Evolutionary conservation across 2,329 filamentous ascomycete species (phyloP), one percentile per base, ranked within the genome.

Genomic region (Penicillium sclerotiorum): DNA sequence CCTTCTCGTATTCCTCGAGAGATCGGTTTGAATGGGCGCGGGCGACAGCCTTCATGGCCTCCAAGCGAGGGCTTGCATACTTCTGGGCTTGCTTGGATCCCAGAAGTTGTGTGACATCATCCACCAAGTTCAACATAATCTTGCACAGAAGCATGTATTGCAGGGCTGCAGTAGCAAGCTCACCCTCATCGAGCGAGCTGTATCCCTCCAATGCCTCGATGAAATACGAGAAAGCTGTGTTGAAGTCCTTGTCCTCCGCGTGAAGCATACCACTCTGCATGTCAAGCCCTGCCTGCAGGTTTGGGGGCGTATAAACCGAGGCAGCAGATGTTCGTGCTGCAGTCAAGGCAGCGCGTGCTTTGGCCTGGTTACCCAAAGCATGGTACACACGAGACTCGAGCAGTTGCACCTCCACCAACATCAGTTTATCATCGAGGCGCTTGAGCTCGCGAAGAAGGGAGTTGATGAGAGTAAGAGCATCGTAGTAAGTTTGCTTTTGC

Each of bases 131-230:
- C 62, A 99, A 82, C 95, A 99, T 99, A 73, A 99, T 94, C 80
- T 99, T 99, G 85, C 94, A 97, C 28, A 99, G 86, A 47, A 99
- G 84, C 94, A 99, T 99, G 80, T 99, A 99, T 79, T 99, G 94
- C 59, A 99, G 80, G 9, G 94, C 91, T 11, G 93, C 90, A n/a
- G 93, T 95, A n/a, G 95, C 94, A 75, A 92, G 91, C 57, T 81
- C 77, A 32, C 86, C 78, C 69, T 96, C 91, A 61, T 99, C 94
- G 72, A 95, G 91, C 39, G 87, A 87, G 75, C 94, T 90, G 75
- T 97, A 99, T 53, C 94, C 94, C 70, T 99, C 94, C 57, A 99
- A 85, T 2, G 95, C 94, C 77, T 99, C 94, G 73, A 99, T 97
- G 74, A 99, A 99, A 81, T 99, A 99, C 42, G 92, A 96, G 75